Base-by-base conservation (phyloP, 2,329 filamentous ascomycete genomes). In the Helminthosporium solani region DNA sequence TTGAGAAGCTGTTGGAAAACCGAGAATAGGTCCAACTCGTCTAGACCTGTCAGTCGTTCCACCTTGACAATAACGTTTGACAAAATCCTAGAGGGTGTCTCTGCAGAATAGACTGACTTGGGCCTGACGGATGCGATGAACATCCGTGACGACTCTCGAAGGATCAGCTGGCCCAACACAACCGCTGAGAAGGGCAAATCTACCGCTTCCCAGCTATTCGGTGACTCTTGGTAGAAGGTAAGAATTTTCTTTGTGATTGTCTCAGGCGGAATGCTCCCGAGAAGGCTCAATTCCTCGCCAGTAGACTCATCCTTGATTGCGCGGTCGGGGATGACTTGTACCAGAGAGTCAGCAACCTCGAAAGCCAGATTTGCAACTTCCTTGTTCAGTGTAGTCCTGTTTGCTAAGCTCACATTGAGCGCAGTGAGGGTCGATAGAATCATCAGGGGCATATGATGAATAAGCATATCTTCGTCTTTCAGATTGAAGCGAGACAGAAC, bases 381-480 rank as follows among this genome's bases (percentile, higher is more conserved):
- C 34, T 35, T 41, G 9, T 57, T 49, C n/a, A 54, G 23, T 18
- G 40, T 15, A 7, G 36, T 36, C 12, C 46, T 44, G 8, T 21
- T 42, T 7, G 33, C 19, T 14, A 43, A 20, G 2, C 33, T 39
- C 14, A 54, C 47, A 35, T 73, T 72, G 49, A 80, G 67, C 35
- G 75, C 74, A 9, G 73, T 64, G 7, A 83, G 71, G 20, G 87
- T 75, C 3, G 84, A 82, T n/a, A 95, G 70, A 2, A 84, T 79
- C 42, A 87, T 79, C 21, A 95, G 71, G 27, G 92, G 92, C 23
- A 91, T 87, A 70, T 97, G 92, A 18, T 88, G 75, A 2, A 87
- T 82, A 14, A 95, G 71, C 92, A 99, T 97, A 64, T 99, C 95
- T 68, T 97, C 94, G 70, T 99, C 94, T 42, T 86, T 83, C 40